Percentiles rank a stretch among this genome's conserved stretches.
Evolutionary conservation across 768 basidiomycete species (phyloP).

Genomic region (Leccinum barrowsii): DNA sequence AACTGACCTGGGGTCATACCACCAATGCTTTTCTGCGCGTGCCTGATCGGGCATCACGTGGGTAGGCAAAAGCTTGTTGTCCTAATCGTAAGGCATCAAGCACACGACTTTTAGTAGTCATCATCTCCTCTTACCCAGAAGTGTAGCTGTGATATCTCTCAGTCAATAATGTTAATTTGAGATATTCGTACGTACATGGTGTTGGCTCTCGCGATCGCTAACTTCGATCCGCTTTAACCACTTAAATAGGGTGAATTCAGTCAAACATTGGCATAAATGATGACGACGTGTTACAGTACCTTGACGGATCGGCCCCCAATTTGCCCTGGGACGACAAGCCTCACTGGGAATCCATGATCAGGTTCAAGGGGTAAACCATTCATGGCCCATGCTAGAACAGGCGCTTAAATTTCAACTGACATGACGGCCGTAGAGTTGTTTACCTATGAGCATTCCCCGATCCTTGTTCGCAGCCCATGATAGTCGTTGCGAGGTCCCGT

Average conservation of each 20-base stretch:
- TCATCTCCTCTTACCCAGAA: constrained; percentile 28
- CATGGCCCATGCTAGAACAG: constrained; percentile 46
- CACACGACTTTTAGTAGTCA: not conserved
- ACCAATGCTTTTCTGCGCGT: constrained; percentile 49
- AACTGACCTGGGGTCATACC: constrained; percentile 46
- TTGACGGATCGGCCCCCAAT: constrained; percentile 60
- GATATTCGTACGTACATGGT: constrained; percentile 34
- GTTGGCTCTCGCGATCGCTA: constrained; percentile 47
- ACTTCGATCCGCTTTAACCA: constrained; percentile 59
- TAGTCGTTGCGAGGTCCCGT: constrained; percentile 50
- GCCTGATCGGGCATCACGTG: constrained; percentile 50
- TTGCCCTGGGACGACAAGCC: constrained; percentile 59
- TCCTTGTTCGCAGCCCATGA: constrained; percentile 43
- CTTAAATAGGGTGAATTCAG: constrained; percentile 21
- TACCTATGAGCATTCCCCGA: constrained; percentile 49
- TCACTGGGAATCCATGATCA: constrained; percentile 65
- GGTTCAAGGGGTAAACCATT: constrained; percentile 56
- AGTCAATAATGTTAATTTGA: not conserved
- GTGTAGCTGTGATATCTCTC: constrained; percentile 27
- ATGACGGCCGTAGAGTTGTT: not conserved
- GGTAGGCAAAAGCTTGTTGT: constrained; percentile 62
- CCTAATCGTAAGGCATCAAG: constrained; percentile 21
- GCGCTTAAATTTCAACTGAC: not conserved
- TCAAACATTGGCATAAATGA: not conserved
- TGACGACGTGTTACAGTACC: constrained; percentile 9